Evolutionary conservation across 1,284 basidiomycete genomes (phyloP).

Genomic region (Grifola frondosa): DNA sequence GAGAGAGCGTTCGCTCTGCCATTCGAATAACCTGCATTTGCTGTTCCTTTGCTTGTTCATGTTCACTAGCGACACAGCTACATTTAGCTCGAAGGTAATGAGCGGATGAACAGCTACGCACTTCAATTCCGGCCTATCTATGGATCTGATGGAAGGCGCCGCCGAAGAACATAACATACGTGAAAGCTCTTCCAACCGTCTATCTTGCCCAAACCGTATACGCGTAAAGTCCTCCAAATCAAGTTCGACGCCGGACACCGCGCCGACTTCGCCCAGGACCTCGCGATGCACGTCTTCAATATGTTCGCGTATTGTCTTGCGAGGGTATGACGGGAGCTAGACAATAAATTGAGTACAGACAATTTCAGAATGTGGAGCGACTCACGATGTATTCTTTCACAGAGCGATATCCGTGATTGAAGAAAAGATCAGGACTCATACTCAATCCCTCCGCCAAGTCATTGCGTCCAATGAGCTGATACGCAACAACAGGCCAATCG

Average conservation of each 20-base stretch:
- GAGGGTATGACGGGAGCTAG: constrained; percentile 45
- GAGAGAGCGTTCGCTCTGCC: constrained; percentile 80
- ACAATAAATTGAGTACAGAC: constrained; percentile 1
- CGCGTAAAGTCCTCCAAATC: constrained; percentile 72
- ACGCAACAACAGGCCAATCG: constrained; percentile 72
- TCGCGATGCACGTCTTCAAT: constrained; percentile 49
- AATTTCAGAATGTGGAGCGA: constrained; percentile 9
- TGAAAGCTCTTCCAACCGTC: constrained; percentile 83
- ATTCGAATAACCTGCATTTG: constrained; percentile 77
- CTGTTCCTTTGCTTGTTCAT: constrained; percentile 78
- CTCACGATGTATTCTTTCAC: constrained; percentile 62
- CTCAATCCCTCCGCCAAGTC: constrained; percentile 71
- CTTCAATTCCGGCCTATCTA: constrained; percentile 74
- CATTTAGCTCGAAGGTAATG: neutral
- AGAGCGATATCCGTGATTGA: constrained; percentile 52
- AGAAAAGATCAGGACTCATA: constrained; percentile 40
- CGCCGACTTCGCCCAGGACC: constrained; percentile 50
- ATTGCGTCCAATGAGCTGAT: constrained; percentile 74
- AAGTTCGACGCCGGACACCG: constrained; percentile 68
- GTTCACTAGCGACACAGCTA: constrained; percentile 52
- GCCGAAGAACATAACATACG: constrained; percentile 82
- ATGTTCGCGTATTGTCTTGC: constrained; percentile 52
- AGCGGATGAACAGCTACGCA: constrained; percentile 35
- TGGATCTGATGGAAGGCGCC: constrained; percentile 62
- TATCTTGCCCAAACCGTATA: constrained; percentile 85